Evolutionary conservation across 257 asterid genomes (phyloP), one percentile per base, ranked within the genome.

Genomic region (Haberlea rhodopensis): DNA sequence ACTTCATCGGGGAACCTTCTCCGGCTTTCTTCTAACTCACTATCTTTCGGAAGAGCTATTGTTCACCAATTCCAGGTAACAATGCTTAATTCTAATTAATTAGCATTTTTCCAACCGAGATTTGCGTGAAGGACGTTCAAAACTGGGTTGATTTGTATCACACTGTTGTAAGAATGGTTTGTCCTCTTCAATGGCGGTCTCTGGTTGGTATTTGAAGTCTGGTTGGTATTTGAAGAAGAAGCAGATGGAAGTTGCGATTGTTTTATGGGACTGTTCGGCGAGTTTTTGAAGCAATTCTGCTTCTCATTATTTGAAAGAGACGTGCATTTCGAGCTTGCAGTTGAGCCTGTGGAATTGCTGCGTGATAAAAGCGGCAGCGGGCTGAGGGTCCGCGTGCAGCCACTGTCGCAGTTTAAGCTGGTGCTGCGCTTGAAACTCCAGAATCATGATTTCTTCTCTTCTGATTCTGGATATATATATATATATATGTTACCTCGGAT

Each of bases 101-200:
- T n/a, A n/a, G n/a, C n/a, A n/a, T n/a, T n/a, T n/a, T n/a, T n/a
- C n/a, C n/a, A n/a, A n/a, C n/a, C n/a, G 71, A 90, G 67, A 61
- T 76, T 81, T 16, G 88, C 83, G 0, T 90, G 60, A 19, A 90
- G 87, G 53, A 90, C 92, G 58, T 88, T 87, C 62, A 90, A 57
- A 63, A 88, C 82, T 4, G 92, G 94, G 31, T 53, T 87, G 48
- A 86, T 34, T 67, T 81, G 82, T 6, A 80, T 81, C 34, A 90
- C 89, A 58, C 66, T 74, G 64, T 73, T 73, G 48, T 85, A 69
- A 20, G 80, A 60, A 11, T 81, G 70, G 53, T 68, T 70, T 32
- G 62, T 88, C 83, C 78, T 90, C 86, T 81, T 90, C 82, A 84
- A 54, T 25, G 96, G 94, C 57, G 96, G 96, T 68, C 77, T 90